Evolutionary conservation across 73 alveolate species (phyloP).

Genomic region (Paramecium biaurelia): DNA sequence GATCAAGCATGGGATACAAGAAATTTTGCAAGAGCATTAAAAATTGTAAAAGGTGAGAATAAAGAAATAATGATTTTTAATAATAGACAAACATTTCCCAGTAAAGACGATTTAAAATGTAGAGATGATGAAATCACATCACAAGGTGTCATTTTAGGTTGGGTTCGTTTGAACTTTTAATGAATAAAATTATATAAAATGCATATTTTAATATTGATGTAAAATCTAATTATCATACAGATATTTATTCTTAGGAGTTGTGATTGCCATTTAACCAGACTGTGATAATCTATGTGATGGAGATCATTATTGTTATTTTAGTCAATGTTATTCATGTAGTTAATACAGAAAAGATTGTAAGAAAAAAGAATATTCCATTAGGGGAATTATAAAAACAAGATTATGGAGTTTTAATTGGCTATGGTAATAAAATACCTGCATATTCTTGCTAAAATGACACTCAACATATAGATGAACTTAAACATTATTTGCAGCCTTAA

Average conservation of each 20-base stretch:
- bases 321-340: background rate
- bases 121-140: background rate
- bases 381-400: background rate
- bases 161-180: background rate
- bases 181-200: background rate
- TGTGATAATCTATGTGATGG: background rate
- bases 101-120: background rate
- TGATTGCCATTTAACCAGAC: background rate
- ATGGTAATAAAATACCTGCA: background rate
- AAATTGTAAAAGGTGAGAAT: background rate
- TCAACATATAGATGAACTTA: background rate
- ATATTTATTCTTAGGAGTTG: background rate
- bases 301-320: background rate
- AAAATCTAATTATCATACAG: background rate
- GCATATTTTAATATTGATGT: background rate
- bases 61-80: background rate
- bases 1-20: slow-evolving; percentile 38
- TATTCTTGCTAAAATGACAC: background rate
- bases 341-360: background rate
- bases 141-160: background rate
- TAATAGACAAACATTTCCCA: background rate
- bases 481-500: background rate
- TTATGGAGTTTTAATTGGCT: background rate
- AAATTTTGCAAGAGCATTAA: background rate
- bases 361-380: background rate